Evolutionary conservation across 1,284 basidiomycete species (phyloP).

Genomic region (Rhodotorula sp.): DNA sequence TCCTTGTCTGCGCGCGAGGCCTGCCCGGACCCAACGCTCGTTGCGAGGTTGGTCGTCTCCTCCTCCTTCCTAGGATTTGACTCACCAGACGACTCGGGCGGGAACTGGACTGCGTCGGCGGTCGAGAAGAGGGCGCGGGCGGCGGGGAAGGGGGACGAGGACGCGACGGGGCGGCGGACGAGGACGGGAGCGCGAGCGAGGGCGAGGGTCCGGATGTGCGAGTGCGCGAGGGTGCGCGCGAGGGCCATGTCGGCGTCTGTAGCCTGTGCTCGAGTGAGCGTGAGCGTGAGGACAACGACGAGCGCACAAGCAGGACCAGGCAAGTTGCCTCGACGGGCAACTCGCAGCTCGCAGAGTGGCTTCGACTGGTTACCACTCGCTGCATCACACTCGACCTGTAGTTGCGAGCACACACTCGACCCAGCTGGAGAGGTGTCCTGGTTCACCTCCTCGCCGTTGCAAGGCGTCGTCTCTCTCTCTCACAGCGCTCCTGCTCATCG

Average conservation of each 20-base stretch:
- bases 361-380: too few relatives aligned
- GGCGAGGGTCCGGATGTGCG: background rate
- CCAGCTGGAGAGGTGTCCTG: background rate
- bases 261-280: background rate
- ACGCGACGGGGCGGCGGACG: background rate
- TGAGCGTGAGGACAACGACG: background rate
- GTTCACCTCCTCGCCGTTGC: too few relatives aligned
- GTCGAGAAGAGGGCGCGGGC: background rate
- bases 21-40: conserved; percentile 17
- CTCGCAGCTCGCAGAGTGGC: background rate
- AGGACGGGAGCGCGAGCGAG: background rate
- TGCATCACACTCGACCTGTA: too few relatives aligned
- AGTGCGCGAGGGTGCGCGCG: background rate
- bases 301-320: background rate
- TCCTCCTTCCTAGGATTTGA: too few relatives aligned
- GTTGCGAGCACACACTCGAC: background rate
- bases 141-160: conserved; percentile 3
- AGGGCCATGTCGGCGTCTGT: background rate
- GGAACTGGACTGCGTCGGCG: background rate
- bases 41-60: background rate
- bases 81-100: conserved; percentile 4
- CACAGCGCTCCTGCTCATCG: too few relatives aligned
- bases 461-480: too few relatives aligned
- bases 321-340: background rate
- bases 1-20: conserved; percentile 14